Evolutionary conservation across 2,329 filamentous ascomycete genomes (phyloP), one percentile per base, ranked within the genome.

Genomic region (Pseudogymnoascus sp.): DNA sequence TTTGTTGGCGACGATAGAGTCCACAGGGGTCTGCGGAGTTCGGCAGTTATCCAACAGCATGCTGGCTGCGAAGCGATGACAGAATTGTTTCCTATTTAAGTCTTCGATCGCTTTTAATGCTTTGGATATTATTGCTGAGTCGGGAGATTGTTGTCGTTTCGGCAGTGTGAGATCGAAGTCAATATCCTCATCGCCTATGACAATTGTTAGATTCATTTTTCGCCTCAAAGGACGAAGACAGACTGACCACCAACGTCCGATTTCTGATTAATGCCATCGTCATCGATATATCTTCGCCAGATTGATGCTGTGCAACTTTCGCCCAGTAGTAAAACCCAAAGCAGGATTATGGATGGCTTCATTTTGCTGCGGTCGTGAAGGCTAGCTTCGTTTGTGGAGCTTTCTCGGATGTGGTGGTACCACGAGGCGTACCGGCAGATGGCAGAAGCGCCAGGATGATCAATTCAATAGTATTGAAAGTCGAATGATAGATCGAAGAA

Each of bases 21-120:
- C 62, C 41, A 15, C 11, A 5, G 38, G 6, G 4, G 25, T 28
- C 33, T 72, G 67, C 11, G 72, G 62, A 22, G 65, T 65, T 62
- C 67, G 64, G 61, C 71, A 72, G 38, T 70, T 71, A 57, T 72
- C 68, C 65, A 73, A 67, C 6, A 72, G 66, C 12, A 72, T 63
- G 18, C 69, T 68, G 39, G 70, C 70, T 15, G 71, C 70, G 9
- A 70, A 47, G 14, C 71, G 68, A 58, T 71, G 68, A 57, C 71
- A 73, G 18, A 71, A 62, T 22, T 70, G 70, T 47, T 72, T 65
- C 20, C 58, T 37, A 25, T 60, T 60, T 9, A 60, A 39, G 12
- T 53, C 38, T 8, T 60, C 58, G n/a, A 60, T 39, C 0, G 58
- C 58, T 11, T 60, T 50, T 20, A 60, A 33, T 1, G 58, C 58